Base-by-base conservation (phyloP, 106 monocot species). In the Ottelia alismoides region DNA sequence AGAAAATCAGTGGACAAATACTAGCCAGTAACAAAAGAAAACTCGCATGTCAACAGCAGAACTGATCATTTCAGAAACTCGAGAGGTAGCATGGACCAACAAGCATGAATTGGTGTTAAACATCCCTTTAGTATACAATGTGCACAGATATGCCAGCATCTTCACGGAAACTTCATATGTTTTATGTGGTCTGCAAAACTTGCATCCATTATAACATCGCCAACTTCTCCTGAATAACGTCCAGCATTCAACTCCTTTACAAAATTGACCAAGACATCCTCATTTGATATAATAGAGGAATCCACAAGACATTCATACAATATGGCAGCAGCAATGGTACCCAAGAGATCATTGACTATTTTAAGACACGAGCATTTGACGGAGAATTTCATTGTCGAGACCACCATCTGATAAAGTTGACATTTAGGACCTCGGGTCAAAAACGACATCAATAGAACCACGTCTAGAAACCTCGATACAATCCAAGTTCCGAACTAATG, bases 141-240 rank as follows among this genome's bases (percentile, higher is more conserved):
- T 62, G 53, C 62, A 61, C 59, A 89, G 65, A 70, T 82, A 78
- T 7, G 85, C 52, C 54, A 85, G 56, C 72, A 98, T 90, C 12
- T 89, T 76, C 50, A 90, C 74, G 85, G 70, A 79, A 98, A 98
- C 65, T 82, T 90, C 53, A 85, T 78, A 29, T 77, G 76, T 52
- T 67, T 75, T 79, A 61, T 98, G 69, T 89, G 96, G 45, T 72
- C 65, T 22, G 50, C 49, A 55, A 74, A 81, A 57, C 53, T 76
- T 67, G 74, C 85, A 53, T 78, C 78, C 63, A 70, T 62, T 35
- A 65, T 55, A 72, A 65, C 25, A 76, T 88, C 93, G 52, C 56
- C 64, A 51, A 80, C 87, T 65, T 68, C 22, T 70, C 72, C 68
- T 40, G n/a, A n/a, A 67, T 60, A 51, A 22, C 56, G 72, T 32